A percentile compares a stretch with the other conserved stretches of the same genome.
phyloP scores from a whole-genome alignment of 768 basidiomycete species.

The Cyathus striatus region DNA sequence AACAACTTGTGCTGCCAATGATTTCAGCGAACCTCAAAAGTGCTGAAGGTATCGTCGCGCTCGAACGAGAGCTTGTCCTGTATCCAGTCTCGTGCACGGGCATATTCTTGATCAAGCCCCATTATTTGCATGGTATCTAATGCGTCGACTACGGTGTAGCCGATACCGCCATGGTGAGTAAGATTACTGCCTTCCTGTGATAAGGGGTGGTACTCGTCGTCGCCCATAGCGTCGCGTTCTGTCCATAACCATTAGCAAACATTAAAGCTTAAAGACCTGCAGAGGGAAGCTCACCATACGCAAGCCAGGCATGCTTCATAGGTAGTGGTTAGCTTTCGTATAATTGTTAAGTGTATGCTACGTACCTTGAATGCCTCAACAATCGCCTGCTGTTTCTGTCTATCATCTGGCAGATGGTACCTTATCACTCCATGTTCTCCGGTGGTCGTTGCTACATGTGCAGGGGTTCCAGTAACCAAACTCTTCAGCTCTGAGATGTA shows the following conservation, averaged over 20 bases:
- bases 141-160: conserved; percentile 85
- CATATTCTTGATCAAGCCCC: conserved; percentile 76
- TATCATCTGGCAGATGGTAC: no score
- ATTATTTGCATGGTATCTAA: conserved; percentile 86
- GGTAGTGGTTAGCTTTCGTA: conserved; percentile 3
- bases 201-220: conserved; percentile 90
- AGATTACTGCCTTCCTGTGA: conserved; percentile 72
- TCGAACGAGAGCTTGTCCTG: conserved; percentile 66
- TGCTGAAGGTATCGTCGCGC: conserved; percentile 73
- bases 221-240: conserved; percentile 90
- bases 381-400: conserved; percentile 60
- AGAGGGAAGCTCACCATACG: conserved; percentile 56
- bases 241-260: conserved; percentile 5
- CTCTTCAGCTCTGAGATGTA: conserved; percentile 20
- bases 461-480: conserved; percentile 36
- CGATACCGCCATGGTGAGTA: conserved; percentile 73
- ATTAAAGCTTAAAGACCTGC: conserved; percentile 6
- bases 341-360: not conserved
- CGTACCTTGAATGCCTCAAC: conserved; percentile 76
- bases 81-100: conserved; percentile 76
- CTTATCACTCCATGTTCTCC: conserved; percentile 1
- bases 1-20: not conserved
- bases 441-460: conserved; percentile 24
- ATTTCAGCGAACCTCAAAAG: conserved; percentile 70
- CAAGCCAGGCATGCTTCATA: conserved; percentile 74